A percentile compares a stretch with the other conserved stretches of the same genome.
These are phyloP conservation scores for Trichoderma erinaceum DNA, from an alignment of 495 filamentous ascomycete genomes.

Conservation along the genomic window DNA sequence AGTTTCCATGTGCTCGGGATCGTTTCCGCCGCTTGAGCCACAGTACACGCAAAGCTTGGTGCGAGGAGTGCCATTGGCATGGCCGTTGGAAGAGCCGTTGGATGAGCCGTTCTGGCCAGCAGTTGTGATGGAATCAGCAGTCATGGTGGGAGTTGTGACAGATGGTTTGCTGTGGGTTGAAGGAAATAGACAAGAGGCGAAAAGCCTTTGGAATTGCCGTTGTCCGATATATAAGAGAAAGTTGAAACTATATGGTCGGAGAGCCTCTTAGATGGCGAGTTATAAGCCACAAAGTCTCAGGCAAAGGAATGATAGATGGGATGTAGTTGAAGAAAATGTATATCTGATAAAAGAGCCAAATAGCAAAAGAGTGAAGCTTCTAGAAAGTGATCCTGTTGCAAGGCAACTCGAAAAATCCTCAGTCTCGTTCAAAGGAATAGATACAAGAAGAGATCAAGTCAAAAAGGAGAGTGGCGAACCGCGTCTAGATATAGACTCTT, in stretches of 20 bases:
- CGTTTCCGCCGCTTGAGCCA: constrained; percentile 65
- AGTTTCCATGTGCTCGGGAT: constrained; percentile 62
- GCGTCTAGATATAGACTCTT: not conserved
- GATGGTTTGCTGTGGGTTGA: not conserved
- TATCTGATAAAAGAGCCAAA: not conserved
- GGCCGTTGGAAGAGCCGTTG: constrained; percentile 23
- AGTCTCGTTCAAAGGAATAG: not conserved
- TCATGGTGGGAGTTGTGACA: constrained; percentile 28
- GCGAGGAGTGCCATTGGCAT: constrained; percentile 28
- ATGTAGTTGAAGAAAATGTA: not conserved
- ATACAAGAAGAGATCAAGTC: not conserved
- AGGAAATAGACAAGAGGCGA: no score
- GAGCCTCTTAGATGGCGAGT: no score
- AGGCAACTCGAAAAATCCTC: not conserved
- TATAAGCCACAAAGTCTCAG: no score
- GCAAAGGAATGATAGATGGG: not conserved
- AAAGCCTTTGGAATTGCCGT: no score
- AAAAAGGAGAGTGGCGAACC: not conserved
- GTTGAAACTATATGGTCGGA: no score
- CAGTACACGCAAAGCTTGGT: constrained; percentile 73
- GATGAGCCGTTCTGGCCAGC: constrained; percentile 21
- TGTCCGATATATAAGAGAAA: no score
- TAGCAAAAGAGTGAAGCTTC: not conserved
- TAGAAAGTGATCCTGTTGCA: not conserved
- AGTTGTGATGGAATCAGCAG: constrained; percentile 35